phyloP scores from a whole-genome alignment of 164 flowering plant genomes.

The Platanus orientalis region DNA sequence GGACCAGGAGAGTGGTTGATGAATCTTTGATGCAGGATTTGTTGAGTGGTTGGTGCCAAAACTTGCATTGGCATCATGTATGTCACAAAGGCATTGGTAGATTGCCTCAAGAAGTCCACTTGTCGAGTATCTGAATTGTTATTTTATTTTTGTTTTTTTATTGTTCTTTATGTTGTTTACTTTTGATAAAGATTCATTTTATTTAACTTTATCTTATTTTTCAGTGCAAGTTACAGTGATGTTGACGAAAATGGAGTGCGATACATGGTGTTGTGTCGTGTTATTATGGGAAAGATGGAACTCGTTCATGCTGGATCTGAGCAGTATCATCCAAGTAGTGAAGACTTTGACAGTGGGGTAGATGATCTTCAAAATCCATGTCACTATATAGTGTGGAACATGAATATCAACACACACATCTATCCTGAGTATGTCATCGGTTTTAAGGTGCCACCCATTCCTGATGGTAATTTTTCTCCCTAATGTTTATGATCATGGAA shows the following conservation, averaged over 20 bases:
- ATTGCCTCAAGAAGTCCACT: too few species aligned
- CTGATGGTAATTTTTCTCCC: constrained; percentile 57
- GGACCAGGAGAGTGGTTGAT: too few species aligned
- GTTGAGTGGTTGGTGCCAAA: not conserved
- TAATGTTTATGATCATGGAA: constrained; percentile 1
- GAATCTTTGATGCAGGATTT: too few species aligned
- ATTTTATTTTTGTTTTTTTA: not conserved
- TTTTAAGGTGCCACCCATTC: constrained; percentile 53
- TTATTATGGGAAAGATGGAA: constrained; percentile 93
- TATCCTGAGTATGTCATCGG: constrained; percentile 81
- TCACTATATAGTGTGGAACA: constrained; percentile 64
- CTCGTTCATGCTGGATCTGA: constrained; percentile 50
- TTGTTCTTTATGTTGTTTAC: too few species aligned
- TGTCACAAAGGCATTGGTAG: too few species aligned
- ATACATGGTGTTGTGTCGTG: constrained; percentile 80
- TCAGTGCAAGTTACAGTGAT: constrained; percentile 73
- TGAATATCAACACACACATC: constrained; percentile 75
- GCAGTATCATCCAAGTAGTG: constrained; percentile 70
- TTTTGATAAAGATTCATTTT: constrained; percentile 14
- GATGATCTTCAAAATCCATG: constrained; percentile 67
- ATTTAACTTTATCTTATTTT: constrained; percentile 24
- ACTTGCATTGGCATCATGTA: not conserved
- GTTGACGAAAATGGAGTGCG: constrained; percentile 88
- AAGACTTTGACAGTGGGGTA: constrained; percentile 76
- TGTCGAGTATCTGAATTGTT: too few species aligned